Evolutionary conservation across 352 stramenopile species (phyloP), one percentile per base, ranked within the genome.

Genomic region (Globisporangium okanoganense): DNA sequence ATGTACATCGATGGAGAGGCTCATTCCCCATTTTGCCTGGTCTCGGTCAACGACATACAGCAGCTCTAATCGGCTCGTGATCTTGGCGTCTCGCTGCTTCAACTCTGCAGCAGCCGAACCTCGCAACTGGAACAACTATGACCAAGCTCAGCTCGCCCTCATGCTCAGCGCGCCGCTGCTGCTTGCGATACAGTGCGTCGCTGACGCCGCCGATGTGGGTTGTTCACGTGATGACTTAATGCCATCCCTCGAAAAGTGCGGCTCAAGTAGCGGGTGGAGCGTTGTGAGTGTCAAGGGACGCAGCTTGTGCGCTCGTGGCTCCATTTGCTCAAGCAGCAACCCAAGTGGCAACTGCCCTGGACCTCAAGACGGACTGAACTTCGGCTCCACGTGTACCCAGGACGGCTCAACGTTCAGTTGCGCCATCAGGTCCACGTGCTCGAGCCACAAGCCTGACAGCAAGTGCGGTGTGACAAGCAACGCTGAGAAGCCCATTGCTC

Each of bases 11-110:
- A 18, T 25, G 25, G n/a, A 20, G 7, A 38, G 6, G 3, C 36
- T 59, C 24, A 59, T 59, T 59, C 53, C 5, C 27, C 36, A 59
- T 59, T 59, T 40, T 36, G 22, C 53, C 50, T 59, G 36, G 24
- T 40, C 53, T 40, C 52, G 13, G 27, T 35, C 52, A 59, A 50
- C 16, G 53, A 48, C 18, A 29, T 59, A 59, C 35, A 53, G 47
- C 38, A 50, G 53, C 24, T 40, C 38, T 22, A 18, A 35, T 36
- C 25, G 36, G 20, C 53, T 47, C 22, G 49, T 33, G 4, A 24
- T 56, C 22, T 41, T 18, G 22, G 27, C 13, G 49, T 24, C 49
- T 53, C 29, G 9, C 49, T 38, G 35, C 24, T 12, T 40, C 24
- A n/a, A 18, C 53, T 38, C 43, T 50, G 18, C 38, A 14, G 24